phyloP scores from a whole-genome alignment of 768 basidiomycete genomes.

The Pleurotus djamor region DNA sequence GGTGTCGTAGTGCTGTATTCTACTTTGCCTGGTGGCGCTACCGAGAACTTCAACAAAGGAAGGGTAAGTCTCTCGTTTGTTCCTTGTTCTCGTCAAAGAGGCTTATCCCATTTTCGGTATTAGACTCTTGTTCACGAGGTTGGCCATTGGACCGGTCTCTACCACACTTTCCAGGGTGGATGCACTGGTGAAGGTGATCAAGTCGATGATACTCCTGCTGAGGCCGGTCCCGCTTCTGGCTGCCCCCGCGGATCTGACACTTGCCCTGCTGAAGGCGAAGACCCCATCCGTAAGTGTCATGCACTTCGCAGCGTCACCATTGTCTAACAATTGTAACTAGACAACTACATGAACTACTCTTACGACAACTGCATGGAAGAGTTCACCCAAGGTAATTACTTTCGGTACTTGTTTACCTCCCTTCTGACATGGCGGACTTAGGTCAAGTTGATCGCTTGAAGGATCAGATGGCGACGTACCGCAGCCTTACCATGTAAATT shows the following conservation, averaged over 20 bases:
- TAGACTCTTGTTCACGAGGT: slow-evolving; percentile 54
- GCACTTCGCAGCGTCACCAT: neutral
- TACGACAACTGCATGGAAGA: slow-evolving; percentile 48
- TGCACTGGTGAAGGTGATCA: slow-evolving; percentile 37
- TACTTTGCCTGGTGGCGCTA: slow-evolving; percentile 40
- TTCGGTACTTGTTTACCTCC: neutral
- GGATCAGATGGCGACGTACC: slow-evolving; percentile 42
- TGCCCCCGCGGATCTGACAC: slow-evolving; percentile 35
- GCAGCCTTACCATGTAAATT: slow-evolving; percentile 17
- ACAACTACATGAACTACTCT: slow-evolving; percentile 14
- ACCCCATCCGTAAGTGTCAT: slow-evolving; percentile 33
- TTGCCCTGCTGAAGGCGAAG: slow-evolving; percentile 34
- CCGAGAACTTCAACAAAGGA: slow-evolving; percentile 40
- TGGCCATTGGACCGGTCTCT: slow-evolving; percentile 60
- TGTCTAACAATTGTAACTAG: neutral
- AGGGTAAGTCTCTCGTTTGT: too few species aligned
- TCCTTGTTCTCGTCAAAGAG: too few species aligned
- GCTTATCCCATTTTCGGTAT: too few species aligned
- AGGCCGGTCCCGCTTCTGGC: slow-evolving; percentile 37
- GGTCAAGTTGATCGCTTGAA: slow-evolving; percentile 40
- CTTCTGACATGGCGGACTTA: neutral
- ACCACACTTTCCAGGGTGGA: slow-evolving; percentile 58
- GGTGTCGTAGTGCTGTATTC: slow-evolving; percentile 45
- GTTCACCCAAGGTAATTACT: slow-evolving; percentile 29
- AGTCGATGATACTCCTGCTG: slow-evolving; percentile 48